phyloP scores from a whole-genome alignment of 1,284 basidiomycete genomes.

The Pterulicium gracile region DNA sequence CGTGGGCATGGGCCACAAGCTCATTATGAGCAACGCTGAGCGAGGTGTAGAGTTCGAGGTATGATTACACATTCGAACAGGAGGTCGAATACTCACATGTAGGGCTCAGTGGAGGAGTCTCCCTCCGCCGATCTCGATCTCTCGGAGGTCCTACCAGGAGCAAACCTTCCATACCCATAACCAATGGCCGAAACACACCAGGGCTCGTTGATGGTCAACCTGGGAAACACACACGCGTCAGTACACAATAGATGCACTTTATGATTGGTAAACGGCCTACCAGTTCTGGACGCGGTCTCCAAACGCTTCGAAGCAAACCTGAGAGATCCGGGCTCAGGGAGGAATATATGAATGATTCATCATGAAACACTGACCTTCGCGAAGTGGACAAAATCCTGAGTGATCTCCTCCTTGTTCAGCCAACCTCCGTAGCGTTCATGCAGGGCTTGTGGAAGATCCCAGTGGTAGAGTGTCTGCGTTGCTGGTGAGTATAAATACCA shows the following conservation, averaged over 20 bases:
- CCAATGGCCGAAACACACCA: conserved; percentile 65
- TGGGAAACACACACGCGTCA: conserved; percentile 15
- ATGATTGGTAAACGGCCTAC: conserved; percentile 21
- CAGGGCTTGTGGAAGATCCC: conserved; percentile 65
- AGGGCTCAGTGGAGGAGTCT: conserved; percentile 57
- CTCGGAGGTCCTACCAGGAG: conserved; percentile 58
- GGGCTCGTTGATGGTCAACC: conserved; percentile 66
- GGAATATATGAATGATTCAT: conserved; percentile 5
- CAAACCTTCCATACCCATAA: conserved; percentile 53
- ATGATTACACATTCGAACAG: too few species aligned
- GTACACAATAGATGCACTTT: conserved; percentile 1
- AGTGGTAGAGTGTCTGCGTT: conserved; percentile 61
- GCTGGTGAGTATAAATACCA: not conserved
- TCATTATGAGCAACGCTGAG: conserved; percentile 55
- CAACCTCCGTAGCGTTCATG: conserved; percentile 67
- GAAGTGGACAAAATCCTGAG: conserved; percentile 54
- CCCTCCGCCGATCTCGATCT: conserved; percentile 42
- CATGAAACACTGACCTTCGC: conserved; percentile 29
- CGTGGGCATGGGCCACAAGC: conserved; percentile 59
- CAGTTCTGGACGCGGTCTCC: conserved; percentile 71
- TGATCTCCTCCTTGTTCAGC: conserved; percentile 52
- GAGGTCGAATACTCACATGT: conserved; percentile 40
- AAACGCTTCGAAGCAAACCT: conserved; percentile 62
- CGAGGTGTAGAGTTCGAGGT: not conserved
- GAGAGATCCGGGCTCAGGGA: conserved; percentile 4